Evolutionary conservation across 306 rosid species (phyloP).

Genomic region (Lagenaria siceraria): DNA sequence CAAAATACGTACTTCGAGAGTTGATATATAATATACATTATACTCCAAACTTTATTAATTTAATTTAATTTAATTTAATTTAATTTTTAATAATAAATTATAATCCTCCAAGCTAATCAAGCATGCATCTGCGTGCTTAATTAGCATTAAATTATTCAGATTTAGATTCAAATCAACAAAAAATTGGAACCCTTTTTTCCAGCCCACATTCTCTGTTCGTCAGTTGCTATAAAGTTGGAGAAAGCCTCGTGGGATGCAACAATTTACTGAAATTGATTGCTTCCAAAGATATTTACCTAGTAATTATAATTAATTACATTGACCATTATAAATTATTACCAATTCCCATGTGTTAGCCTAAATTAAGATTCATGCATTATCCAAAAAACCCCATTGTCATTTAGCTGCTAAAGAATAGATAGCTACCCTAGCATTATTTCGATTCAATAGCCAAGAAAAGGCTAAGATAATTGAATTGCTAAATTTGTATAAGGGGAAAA

Average conservation of each 20-base stretch:
- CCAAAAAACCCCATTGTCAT: neutral
- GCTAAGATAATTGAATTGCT: neutral
- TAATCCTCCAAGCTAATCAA: neutral
- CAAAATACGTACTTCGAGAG: neutral
- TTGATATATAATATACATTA: neutral
- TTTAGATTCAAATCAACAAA: neutral
- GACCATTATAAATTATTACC: neutral
- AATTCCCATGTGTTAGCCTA: no score
- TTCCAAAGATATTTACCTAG: neutral
- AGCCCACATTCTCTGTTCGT: neutral
- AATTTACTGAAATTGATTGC: neutral
- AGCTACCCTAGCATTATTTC: neutral
- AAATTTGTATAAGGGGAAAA: no score
- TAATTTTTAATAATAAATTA: neutral
- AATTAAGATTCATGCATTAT: no score
- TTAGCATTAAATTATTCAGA: neutral
- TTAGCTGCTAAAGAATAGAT: neutral
- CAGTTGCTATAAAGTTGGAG: slow-evolving; percentile 5
- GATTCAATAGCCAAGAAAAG: neutral
- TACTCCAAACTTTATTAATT: neutral
- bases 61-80: neutral
- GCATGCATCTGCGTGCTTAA: neutral
- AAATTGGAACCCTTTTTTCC: neutral
- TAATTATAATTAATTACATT: neutral
- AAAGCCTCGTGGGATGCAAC: neutral